Evolutionary conservation across 148 eudicot species (phyloP).

Genomic region (Camellia lanceoleosa): DNA sequence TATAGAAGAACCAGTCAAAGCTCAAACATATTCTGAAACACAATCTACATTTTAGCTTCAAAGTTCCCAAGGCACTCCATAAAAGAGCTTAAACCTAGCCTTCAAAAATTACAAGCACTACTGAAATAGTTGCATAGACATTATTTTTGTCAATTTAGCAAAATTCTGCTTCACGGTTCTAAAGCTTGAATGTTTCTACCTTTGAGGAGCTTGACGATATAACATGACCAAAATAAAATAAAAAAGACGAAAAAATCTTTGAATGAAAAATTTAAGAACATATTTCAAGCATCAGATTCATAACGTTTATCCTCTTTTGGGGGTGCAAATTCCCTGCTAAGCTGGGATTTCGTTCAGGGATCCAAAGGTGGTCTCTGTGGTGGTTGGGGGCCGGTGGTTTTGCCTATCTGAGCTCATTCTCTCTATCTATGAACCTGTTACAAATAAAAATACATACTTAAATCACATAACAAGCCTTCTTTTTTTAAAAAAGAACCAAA

Average conservation of each 20-base stretch:
- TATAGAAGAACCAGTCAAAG: neutral
- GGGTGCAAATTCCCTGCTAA: constrained; percentile 72
- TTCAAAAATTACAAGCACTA: neutral
- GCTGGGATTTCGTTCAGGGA: constrained; percentile 87
- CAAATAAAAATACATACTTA: neutral
- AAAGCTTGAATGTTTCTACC: neutral
- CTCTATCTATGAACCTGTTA: constrained; percentile 82
- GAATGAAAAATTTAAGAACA: neutral
- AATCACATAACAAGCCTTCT: neutral
- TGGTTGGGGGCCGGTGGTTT: constrained; percentile 73
- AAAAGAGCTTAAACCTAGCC: neutral
- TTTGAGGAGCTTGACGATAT: neutral
- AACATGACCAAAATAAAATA: neutral
- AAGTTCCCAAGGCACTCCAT: neutral
- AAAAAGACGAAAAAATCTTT: neutral
- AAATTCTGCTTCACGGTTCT: neutral
- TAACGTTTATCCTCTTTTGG: constrained; percentile 78
- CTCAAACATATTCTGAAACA: neutral
- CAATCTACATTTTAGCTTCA: neutral
- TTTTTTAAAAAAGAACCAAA: neutral
- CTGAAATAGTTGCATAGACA: neutral
- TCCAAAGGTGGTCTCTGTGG: constrained; percentile 74
- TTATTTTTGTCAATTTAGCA: neutral
- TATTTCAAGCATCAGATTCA: constrained; percentile 40
- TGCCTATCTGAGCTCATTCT: constrained; percentile 85